These are phyloP conservation scores for Parastagonospora avenae DNA, from an alignment of 2,329 filamentous ascomycete genomes.

Conservation along the genomic window DNA sequence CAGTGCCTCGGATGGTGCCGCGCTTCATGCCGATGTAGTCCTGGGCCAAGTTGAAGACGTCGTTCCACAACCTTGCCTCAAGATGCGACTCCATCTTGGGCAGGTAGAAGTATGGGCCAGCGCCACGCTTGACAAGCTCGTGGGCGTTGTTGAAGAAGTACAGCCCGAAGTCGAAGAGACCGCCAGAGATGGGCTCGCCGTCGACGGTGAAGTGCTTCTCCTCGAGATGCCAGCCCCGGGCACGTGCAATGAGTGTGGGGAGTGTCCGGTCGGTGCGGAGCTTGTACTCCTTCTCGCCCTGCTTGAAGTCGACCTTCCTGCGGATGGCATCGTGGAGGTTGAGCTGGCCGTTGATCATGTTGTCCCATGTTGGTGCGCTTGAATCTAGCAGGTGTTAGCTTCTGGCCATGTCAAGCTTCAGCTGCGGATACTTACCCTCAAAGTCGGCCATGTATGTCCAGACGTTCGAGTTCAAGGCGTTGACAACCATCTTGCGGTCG, in stretches of 20 bases:
- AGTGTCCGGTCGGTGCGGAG: conserved; percentile 85
- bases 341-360: conserved; percentile 98
- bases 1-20: conserved; percentile 92
- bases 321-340: conserved; percentile 97
- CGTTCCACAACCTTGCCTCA: conserved; percentile 97
- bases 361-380: conserved; percentile 95
- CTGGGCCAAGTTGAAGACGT: conserved; percentile 93
- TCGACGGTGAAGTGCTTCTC: conserved; percentile 98
- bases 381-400: conserved; percentile 67
- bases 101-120: conserved; percentile 96
- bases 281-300: conserved; percentile 95
- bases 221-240: conserved; percentile 95
- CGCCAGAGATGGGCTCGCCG: conserved; percentile 89
- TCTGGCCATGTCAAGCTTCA: neutral
- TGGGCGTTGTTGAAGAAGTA: conserved; percentile 99
- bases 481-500: conserved; percentile 98
- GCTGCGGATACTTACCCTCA: conserved; percentile 68
- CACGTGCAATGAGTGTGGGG: conserved; percentile 91
- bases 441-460: conserved; percentile 99
- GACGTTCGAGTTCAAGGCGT: conserved; percentile 92
- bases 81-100: conserved; percentile 98
- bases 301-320: conserved; percentile 93
- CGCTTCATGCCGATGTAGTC: conserved; percentile 88
- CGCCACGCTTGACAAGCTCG: conserved; percentile 81
- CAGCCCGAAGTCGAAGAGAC: conserved; percentile 94